Evolutionary conservation across 2,329 filamentous ascomycete species (phyloP).

Genomic region (Bimuria novae-zelandiae): DNA sequence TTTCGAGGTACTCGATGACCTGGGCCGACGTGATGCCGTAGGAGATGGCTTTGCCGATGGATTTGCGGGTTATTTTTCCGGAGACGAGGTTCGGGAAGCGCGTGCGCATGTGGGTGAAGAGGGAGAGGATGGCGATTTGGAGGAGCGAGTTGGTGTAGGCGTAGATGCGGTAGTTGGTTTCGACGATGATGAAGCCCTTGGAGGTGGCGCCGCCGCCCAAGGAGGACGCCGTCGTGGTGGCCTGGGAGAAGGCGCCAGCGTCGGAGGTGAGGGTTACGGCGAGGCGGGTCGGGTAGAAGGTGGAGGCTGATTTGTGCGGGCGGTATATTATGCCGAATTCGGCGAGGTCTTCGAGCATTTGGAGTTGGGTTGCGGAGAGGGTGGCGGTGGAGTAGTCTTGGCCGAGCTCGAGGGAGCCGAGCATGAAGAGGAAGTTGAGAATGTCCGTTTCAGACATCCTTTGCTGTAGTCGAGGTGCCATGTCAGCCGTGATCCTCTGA

Average conservation of each 20-base stretch:
- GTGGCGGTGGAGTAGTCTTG: constrained; percentile 87
- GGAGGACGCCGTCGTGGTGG: constrained; percentile 15
- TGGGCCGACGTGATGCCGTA: constrained; percentile 94
- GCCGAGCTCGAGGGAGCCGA: constrained; percentile 90
- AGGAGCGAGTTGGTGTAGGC: constrained; percentile 94
- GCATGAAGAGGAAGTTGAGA: constrained; percentile 92
- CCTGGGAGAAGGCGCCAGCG: constrained; percentile 71
- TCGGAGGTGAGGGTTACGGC: constrained; percentile 88
- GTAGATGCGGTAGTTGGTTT: constrained; percentile 97
- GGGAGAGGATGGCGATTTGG: constrained; percentile 89
- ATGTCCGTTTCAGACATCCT: constrained; percentile 90
- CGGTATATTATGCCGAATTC: constrained; percentile 92
- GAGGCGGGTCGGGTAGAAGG: constrained; percentile 87
- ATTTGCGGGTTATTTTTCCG: constrained; percentile 85
- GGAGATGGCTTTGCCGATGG: constrained; percentile 82
- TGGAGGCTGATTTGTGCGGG: constrained; percentile 49
- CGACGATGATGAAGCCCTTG: constrained; percentile 89
- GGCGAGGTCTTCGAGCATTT: constrained; percentile 87
- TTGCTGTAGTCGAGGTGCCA: constrained; percentile 45
- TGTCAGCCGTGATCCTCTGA: not conserved
- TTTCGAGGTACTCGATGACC: constrained; percentile 89
- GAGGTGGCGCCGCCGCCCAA: constrained; percentile 30
- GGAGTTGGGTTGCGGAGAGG: constrained; percentile 77
- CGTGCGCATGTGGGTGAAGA: constrained; percentile 86
- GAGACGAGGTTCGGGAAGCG: constrained; percentile 95